Evolutionary conservation across 2,329 filamentous ascomycete species (phyloP), one percentile per base, ranked within the genome.

Genomic region (Fusarium domesticum): DNA sequence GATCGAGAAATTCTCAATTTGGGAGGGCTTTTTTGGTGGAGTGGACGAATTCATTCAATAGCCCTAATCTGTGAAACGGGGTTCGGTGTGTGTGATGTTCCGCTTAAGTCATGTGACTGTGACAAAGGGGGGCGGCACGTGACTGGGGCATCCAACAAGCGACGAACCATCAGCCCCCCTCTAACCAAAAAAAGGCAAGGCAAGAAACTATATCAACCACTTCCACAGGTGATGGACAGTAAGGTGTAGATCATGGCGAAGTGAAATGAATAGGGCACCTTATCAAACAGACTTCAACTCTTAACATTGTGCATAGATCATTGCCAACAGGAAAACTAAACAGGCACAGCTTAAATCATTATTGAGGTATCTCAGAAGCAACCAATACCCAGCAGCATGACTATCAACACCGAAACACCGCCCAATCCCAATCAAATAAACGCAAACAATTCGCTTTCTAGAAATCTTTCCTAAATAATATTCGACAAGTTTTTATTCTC

Each of bases 21-120:
- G 58, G 55, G 55, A 54, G 58, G 52, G 54, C 58, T 65, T 67
- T 66, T 64, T 62, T 62, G 61, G 64, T 67, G 63, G 65, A 67
- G 61, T 66, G 60, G 40, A 57, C 59, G 59, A 59, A 57, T 57
- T 56, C 41, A 41, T 42, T 31, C 39, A 39, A 48, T 56, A 69
- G 65, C 66, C 66, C 66, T 69, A 69, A 67, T 61, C 58, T 55
- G 51, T 45, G 45, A 51, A 57, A 35, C 44, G 47, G 45, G 39
- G 40, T 41, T 53, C 51, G 55, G 47, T 53, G 43, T 48, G 53
- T 52, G 53, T 46, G 45, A 48, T 48, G 40, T 48, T 47, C 50
- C 48, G 52, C 33, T 45, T 43, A 31, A 42, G 41, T 64, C 65
- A 68, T 53, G 64, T 68, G 64, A 62, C 17, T 25, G 1, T 0